These are phyloP conservation scores for Daldinia eschscholtzii DNA, from an alignment of 2,329 filamentous ascomycete genomes.

Conservation along the genomic window DNA sequence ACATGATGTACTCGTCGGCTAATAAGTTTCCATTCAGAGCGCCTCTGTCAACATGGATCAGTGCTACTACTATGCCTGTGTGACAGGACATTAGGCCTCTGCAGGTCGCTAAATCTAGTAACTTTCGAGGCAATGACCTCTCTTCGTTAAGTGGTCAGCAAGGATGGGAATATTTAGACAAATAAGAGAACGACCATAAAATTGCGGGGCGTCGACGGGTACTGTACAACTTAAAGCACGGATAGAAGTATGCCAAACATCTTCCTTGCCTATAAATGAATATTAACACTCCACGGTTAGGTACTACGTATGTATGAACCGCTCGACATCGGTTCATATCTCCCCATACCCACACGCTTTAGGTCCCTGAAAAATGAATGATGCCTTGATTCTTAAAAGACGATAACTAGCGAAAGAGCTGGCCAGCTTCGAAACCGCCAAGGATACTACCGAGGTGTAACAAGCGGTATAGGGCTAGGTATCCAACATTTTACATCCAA, in stretches of 20 bases:
- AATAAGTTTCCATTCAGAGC: slow-evolving; percentile 10
- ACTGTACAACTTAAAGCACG: slow-evolving; percentile 23
- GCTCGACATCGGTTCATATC: slow-evolving; percentile 13
- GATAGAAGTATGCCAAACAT: slow-evolving; percentile 38
- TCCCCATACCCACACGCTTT: slow-evolving; percentile 4
- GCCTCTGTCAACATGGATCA: slow-evolving; percentile 21
- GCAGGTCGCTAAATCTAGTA: slow-evolving; percentile 29
- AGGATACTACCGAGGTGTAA: slow-evolving; percentile 4
- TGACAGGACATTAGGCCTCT: slow-evolving; percentile 28
- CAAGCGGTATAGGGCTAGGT: slow-evolving; percentile 6
- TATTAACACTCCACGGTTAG: slow-evolving; percentile 3
- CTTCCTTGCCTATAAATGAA: slow-evolving; percentile 34
- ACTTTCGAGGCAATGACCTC: slow-evolving; percentile 21
- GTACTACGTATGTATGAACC: background rate
- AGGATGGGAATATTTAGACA: slow-evolving; percentile 14
- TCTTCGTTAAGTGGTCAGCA: slow-evolving; percentile 9
- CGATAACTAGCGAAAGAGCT: background rate
- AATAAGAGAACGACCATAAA: slow-evolving; percentile 20
- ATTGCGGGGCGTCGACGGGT: slow-evolving; percentile 36
- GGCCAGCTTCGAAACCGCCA: slow-evolving; percentile 26
- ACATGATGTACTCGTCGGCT: slow-evolving; percentile 13
- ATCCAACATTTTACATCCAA: background rate
- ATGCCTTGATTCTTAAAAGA: background rate
- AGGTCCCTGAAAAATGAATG: background rate
- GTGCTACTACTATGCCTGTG: slow-evolving; percentile 23